Base-by-base conservation (phyloP, 2,329 filamentous ascomycete species). In the Exophiala sp. region DNA sequence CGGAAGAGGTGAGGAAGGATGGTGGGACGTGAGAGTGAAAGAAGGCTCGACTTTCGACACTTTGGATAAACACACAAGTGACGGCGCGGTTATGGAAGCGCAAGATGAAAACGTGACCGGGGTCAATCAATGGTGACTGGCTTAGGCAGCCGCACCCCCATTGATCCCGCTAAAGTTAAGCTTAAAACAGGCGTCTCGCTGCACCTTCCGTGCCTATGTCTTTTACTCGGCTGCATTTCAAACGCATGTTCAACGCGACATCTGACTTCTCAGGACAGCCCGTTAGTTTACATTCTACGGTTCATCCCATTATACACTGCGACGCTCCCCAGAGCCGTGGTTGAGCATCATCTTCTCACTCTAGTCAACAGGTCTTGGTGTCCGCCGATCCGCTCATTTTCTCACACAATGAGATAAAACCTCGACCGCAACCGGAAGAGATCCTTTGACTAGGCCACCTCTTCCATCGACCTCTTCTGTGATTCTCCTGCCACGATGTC, bases 381-480 rank as follows among this genome's bases (percentile, higher is more conserved):
- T n/a, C 7, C n/a, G 10, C 18, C n/a, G 9, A 10, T 20, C 20
- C 9, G 18, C 9, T 29, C 34, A 11, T 24, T 35, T 47, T 16
- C 29, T 42, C 47, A 36, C 36, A 12, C 32, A 33, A 50, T 52
- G 45, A 54, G 36, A 44, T 54, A 43, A 45, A 47, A 5, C 33
- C 44, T 45, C 52, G 1, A 24, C 55, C 36, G 52, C 48, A 52
- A 46, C 18, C 56, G 56, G 59, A 56, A 54, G 50, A 50, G 52
- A 52, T 44, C 49, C 58, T 55, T 55, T 60, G 33, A 46, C 48
- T 58, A 52, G 45, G 52, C 29, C 29, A 16, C 45, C 47, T 46
- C 43, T 44, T 42, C 38, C 40, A 35, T 35, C 33, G 6, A 10
- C 44, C 29, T 32, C 24, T 29, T 29, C 7, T 29, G 24, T 8